Evolutionary conservation across 2,329 filamentous ascomycete genomes (phyloP), one percentile per base, ranked within the genome.

Genomic region (Thelonectria rubi): DNA sequence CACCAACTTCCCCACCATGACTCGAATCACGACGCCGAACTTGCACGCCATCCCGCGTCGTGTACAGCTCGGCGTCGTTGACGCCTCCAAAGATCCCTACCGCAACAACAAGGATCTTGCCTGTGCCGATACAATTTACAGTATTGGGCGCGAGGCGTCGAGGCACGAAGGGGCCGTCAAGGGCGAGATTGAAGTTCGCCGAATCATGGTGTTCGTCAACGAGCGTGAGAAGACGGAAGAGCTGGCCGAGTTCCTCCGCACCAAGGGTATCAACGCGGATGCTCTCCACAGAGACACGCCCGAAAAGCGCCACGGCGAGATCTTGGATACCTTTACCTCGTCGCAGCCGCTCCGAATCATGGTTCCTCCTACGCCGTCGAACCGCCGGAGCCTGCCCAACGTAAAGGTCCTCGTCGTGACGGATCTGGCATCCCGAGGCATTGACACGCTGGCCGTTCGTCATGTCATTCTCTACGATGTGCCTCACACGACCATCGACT

Each of bases 401-500:
- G 93, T 91, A 46, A 96, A 93, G 76, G 94, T 97, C 11, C 86
- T 99, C 40, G 94, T 99, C 3, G 95, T 93, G 12, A 99, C 95
- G 0, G 95, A 99, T 76, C 80, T 99, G 60, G 93, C 92, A 5
- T 97, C 93, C 6, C 83, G 95, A 68, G 95, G 95, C 65, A 97
- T 99, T 70, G 95, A 99, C 76, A 99, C 95, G 0, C 79, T 97
- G 30, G 91, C 92, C 17, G 94, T 98, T 17, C 86, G 92, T 59
- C 92, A 97, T 68, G 95, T 99, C 54, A 90, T 99, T 56, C 80
- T 99, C 24, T 98, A 97, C 76, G 93, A 99, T 75, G 94, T 99
- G n/a, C 95, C 95, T 5, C 94, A 98, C 74, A 97, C 92, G 0
- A 97, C 93, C 0, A 96, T 99, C 62, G 96, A 99, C 77, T 99